Conservation (phyloP, 768 basidiomycete species). For the Hericium erinaceus region DNA sequence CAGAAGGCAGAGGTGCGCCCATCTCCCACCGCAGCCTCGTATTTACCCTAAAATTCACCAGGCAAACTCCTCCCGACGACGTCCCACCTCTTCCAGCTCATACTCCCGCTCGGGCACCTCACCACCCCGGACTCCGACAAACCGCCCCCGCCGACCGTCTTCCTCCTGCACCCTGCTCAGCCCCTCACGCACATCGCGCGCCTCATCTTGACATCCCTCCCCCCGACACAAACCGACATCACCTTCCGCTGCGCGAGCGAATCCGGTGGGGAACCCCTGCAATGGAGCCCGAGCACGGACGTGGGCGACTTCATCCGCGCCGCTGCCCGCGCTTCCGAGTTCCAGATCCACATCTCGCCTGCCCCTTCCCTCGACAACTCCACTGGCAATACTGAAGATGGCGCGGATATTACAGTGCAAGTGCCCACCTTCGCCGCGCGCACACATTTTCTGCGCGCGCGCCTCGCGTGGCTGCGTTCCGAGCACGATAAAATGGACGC, state of each 20-base stretch:
- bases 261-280: constrained; percentile 25
- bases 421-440: constrained; percentile 58
- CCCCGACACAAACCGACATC: constrained; percentile 25
- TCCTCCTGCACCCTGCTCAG: constrained; percentile 61
- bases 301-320: constrained; percentile 59
- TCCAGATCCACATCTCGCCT: constrained; percentile 34
- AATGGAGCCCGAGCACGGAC: constrained; percentile 59
- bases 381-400: neutral
- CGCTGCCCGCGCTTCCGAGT: constrained; percentile 43
- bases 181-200: constrained; percentile 55
- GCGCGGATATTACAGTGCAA: constrained; percentile 33
- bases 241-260: constrained; percentile 33
- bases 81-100: constrained; percentile 58
- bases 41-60: constrained; percentile 10
- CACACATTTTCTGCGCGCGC: constrained; percentile 45
- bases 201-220: constrained; percentile 41
- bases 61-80: constrained; percentile 56
- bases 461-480: constrained; percentile 32
- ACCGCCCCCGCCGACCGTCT: constrained; percentile 38
- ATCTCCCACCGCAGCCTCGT: too few relatives aligned
- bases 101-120: constrained; percentile 37
- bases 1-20: constrained; percentile 28
- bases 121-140: constrained; percentile 4
- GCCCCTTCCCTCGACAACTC: neutral
- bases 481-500: constrained; percentile 42